phyloP scores from a whole-genome alignment of 2,329 filamentous ascomycete species.

The Sarocladium kiliense region DNA sequence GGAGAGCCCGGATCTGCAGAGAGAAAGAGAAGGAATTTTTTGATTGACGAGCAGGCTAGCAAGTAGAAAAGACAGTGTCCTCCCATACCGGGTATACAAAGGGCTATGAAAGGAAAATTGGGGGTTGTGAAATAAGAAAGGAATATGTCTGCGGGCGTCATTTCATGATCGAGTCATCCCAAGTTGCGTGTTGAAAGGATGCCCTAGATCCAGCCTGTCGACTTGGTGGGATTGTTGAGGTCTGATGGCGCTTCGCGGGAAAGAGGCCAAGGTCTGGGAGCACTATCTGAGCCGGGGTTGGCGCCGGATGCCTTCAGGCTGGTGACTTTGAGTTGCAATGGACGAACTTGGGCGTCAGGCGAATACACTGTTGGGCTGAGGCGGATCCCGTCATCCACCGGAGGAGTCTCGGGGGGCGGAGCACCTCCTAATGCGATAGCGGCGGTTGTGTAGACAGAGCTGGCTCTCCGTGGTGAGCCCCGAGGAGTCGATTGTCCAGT shows the following conservation, averaged over 20 bases:
- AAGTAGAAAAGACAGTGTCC: not conserved
- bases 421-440: not conserved
- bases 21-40: not conserved
- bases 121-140: not conserved
- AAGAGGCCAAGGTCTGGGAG: not conserved
- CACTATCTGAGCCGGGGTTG: not conserved
- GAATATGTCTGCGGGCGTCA: not conserved
- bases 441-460: not conserved
- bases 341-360: slow-evolving; percentile 22
- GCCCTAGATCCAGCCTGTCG: slow-evolving; percentile 3
- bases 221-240: slow-evolving; percentile 4
- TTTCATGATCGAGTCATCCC: not conserved
- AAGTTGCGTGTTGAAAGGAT: not conserved
- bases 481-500: not conserved
- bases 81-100: slow-evolving; percentile 6
- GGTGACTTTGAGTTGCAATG: slow-evolving; percentile 8
- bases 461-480: not conserved
- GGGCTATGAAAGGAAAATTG: slow-evolving; percentile 2
- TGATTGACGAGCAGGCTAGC: slow-evolving; percentile 2
- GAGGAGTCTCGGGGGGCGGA: slow-evolving; percentile 16
- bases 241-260: not conserved
- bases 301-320: slow-evolving; percentile 3
- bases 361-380: slow-evolving; percentile 50
- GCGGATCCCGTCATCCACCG: slow-evolving; percentile 26
- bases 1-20: not conserved